phyloP scores from a whole-genome alignment of 2,329 filamentous ascomycete species.

The Emericellopsis atlantica region DNA sequence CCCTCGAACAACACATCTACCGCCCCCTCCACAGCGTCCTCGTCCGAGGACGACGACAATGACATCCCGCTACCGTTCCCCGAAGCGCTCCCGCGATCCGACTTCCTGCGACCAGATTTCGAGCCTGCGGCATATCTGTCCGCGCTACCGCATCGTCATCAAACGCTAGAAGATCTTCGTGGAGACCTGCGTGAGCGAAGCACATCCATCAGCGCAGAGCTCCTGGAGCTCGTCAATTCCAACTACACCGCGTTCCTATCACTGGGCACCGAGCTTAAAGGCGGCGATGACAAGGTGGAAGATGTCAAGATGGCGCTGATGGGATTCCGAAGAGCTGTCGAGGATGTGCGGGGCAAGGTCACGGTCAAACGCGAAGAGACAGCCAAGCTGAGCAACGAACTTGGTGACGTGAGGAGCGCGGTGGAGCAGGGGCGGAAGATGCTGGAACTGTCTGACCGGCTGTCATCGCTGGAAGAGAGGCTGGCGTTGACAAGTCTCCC shows the following conservation, averaged over 20 bases:
- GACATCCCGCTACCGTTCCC: constrained; percentile 77
- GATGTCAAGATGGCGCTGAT: constrained; percentile 79
- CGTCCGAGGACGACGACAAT: constrained; percentile 32
- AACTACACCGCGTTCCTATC: constrained; percentile 90
- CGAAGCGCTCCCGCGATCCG: constrained; percentile 64
- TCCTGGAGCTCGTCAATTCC: constrained; percentile 87
- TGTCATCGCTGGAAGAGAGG: constrained; percentile 49
- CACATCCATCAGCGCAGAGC: constrained; percentile 67
- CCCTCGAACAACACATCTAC: constrained; percentile 9
- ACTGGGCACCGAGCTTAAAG: constrained; percentile 67
- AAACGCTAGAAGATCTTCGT: constrained; percentile 89
- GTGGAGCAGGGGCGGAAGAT: constrained; percentile 51
- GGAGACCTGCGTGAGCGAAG: constrained; percentile 73
- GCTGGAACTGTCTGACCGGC: constrained; percentile 52
- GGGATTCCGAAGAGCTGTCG: constrained; percentile 73
- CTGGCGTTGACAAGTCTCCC: constrained; percentile 38
- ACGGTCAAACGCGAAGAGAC: constrained; percentile 51
- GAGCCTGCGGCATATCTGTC: constrained; percentile 71
- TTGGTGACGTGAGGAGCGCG: constrained; percentile 47
- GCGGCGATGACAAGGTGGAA: constrained; percentile 84
- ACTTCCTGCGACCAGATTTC: constrained; percentile 71
- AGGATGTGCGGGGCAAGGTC: constrained; percentile 58
- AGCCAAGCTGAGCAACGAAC: constrained; percentile 48
- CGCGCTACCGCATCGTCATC: constrained; percentile 73
- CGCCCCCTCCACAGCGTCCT: constrained; percentile 25